phyloP scores from a whole-genome alignment of 2,329 filamentous ascomycete genomes.

The Capronia coronata region DNA sequence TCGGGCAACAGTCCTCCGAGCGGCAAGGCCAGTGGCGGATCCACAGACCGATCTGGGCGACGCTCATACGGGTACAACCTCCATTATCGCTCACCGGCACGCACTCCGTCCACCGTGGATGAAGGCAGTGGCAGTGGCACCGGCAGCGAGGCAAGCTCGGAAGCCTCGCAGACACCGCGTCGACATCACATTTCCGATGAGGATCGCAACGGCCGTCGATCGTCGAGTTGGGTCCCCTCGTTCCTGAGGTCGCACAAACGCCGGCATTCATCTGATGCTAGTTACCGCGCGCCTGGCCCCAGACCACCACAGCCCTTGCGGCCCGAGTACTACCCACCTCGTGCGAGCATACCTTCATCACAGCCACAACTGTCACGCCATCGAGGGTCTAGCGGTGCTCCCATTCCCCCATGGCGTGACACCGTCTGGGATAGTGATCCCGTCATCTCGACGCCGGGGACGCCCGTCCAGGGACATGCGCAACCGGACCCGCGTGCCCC shows the following conservation, averaged over 20 bases:
- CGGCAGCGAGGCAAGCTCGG: constrained; percentile 31
- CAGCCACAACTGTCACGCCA: constrained; percentile 8
- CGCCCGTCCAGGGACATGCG: constrained; percentile 7
- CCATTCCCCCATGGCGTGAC: constrained; percentile 20
- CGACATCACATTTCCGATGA: constrained; percentile 20
- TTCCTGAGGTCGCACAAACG: constrained; percentile 26
- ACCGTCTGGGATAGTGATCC: constrained; percentile 16
- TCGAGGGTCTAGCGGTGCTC: constrained; percentile 11
- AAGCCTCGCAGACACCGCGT: constrained; percentile 29
- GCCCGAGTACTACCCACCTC: constrained; percentile 21
- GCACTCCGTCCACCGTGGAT: constrained; percentile 20
- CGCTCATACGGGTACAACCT: constrained; percentile 14
- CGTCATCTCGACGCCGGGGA: constrained; percentile 4
- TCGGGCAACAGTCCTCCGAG: constrained; percentile 11
- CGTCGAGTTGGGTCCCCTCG: constrained; percentile 22
- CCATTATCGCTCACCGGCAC: constrained; percentile 19
- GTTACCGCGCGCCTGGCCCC: constrained; percentile 17
- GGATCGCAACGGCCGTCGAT: constrained; percentile 19
- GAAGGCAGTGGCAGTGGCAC: constrained; percentile 21
- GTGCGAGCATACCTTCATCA: constrained; percentile 17
- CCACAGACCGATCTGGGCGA: constrained; percentile 11
- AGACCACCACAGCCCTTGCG: constrained; percentile 17
- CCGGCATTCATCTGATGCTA: constrained; percentile 27
- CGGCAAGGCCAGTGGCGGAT: constrained; percentile 2
- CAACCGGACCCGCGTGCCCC: constrained; percentile 17